These are phyloP conservation scores for Trichoderma parareesei DNA, from an alignment of 495 filamentous ascomycete genomes.

Conservation along the genomic window DNA sequence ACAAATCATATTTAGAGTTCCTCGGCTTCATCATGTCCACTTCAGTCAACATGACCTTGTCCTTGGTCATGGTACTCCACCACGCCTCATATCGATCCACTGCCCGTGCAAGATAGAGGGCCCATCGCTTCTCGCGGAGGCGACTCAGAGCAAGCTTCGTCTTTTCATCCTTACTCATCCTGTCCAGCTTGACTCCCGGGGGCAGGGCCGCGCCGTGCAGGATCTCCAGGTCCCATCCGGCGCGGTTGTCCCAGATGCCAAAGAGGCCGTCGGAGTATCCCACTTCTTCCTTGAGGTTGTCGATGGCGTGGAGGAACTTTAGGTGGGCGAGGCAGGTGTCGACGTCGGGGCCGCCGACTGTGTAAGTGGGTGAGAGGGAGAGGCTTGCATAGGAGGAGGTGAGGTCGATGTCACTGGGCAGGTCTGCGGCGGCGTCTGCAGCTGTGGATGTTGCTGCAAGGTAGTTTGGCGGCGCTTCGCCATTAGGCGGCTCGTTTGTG, in stretches of 20 bases:
- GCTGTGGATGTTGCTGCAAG: background rate
- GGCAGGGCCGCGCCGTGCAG: conserved; percentile 15
- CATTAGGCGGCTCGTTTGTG: background rate
- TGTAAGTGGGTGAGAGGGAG: conserved; percentile 19
- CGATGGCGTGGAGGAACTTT: conserved; percentile 64
- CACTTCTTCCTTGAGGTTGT: conserved; percentile 57
- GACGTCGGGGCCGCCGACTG: conserved; percentile 18
- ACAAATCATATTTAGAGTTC: conserved; percentile 18
- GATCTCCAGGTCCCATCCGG: conserved; percentile 21
- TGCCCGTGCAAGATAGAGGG: conserved; percentile 63
- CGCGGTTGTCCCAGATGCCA: conserved; percentile 47
- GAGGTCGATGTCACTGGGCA: conserved; percentile 19
- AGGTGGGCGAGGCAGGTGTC: conserved; percentile 64
- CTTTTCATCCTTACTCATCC: conserved; percentile 17
- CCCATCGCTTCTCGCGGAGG: conserved; percentile 75
- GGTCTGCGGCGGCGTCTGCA: background rate
- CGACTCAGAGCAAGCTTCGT: conserved; percentile 32
- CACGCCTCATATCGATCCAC: conserved; percentile 66
- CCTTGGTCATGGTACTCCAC: conserved; percentile 44
- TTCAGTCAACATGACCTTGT: conserved; percentile 25
- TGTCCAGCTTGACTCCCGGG: conserved; percentile 14
- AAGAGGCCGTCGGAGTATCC: conserved; percentile 57
- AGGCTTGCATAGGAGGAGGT: conserved; percentile 37
- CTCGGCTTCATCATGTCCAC: conserved; percentile 16
- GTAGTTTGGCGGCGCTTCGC: background rate